These are phyloP conservation scores for Bipolaris gigantea DNA, from an alignment of 2,329 filamentous ascomycete species.

Conservation along the genomic window DNA sequence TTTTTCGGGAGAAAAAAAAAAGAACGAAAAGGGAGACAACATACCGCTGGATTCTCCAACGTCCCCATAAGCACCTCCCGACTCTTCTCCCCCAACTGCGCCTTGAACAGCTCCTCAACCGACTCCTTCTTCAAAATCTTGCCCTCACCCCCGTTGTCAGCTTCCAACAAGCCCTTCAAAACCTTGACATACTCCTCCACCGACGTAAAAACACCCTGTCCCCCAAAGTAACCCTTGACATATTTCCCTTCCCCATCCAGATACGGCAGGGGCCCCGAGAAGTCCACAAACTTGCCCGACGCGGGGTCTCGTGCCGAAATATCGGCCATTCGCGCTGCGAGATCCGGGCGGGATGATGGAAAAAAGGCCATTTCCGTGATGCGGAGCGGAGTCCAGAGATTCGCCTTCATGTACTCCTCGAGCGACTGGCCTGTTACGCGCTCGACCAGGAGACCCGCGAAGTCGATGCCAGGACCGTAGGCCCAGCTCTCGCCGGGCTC, in stretches of 20 bases:
- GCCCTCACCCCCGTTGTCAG: slow-evolving; percentile 30
- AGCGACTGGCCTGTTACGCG: slow-evolving; percentile 52
- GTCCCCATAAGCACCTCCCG: slow-evolving; percentile 41
- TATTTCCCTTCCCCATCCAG: slow-evolving; percentile 20
- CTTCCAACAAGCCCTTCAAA: slow-evolving; percentile 29
- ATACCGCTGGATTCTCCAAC: slow-evolving; percentile 21
- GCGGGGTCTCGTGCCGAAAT: slow-evolving; percentile 26
- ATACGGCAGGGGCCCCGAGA: slow-evolving; percentile 15
- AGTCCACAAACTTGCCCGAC: slow-evolving; percentile 14
- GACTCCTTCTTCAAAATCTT: slow-evolving; percentile 22
- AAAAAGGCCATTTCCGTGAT: slow-evolving; percentile 60
- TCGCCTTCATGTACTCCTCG: slow-evolving; percentile 62
- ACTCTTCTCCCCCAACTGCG: slow-evolving; percentile 29
- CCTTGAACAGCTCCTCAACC: slow-evolving; percentile 36
- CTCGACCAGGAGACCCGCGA: slow-evolving; percentile 53
- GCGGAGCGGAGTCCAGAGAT: slow-evolving; percentile 51
- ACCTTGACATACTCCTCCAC: slow-evolving; percentile 38
- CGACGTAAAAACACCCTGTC: slow-evolving; percentile 26
- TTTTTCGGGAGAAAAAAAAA: no score
- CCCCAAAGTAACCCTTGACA: slow-evolving; percentile 29
- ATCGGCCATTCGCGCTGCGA: slow-evolving; percentile 32
- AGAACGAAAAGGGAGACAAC: background rate
- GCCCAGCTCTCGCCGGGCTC: slow-evolving; percentile 55
- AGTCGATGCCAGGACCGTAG: slow-evolving; percentile 55
- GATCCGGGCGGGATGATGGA: slow-evolving; percentile 33